phyloP scores from a whole-genome alignment of 2,329 filamentous ascomycete species.

The Orbilia brochopaga region DNA sequence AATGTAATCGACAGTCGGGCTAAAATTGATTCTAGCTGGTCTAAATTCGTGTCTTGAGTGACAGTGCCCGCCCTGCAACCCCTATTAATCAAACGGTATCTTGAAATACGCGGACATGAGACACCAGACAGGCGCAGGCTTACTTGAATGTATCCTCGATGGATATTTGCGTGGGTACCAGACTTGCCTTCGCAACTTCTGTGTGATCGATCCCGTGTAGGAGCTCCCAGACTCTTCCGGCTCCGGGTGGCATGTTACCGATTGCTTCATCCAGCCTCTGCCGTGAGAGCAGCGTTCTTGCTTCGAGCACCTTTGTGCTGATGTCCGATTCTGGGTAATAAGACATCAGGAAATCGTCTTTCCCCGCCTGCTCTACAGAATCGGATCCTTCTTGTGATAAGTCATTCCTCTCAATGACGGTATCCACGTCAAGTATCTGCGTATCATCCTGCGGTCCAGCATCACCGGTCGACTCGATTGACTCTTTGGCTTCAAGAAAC shows the following conservation, averaged over 20 bases:
- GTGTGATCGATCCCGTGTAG: slow-evolving; percentile 79
- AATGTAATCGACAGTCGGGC: slow-evolving; percentile 51
- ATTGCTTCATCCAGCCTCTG: slow-evolving; percentile 59
- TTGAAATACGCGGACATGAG: too few species aligned
- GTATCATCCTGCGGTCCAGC: not conserved
- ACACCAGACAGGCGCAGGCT: not conserved
- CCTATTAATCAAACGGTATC: slow-evolving; percentile 69
- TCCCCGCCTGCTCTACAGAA: slow-evolving; percentile 15
- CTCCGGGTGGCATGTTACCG: slow-evolving; percentile 70
- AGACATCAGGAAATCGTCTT: slow-evolving; percentile 40
- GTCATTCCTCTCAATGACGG: slow-evolving; percentile 59
- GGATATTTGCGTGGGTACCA: slow-evolving; percentile 83
- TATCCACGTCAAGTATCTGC: slow-evolving; percentile 53
- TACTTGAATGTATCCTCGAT: slow-evolving; percentile 88
- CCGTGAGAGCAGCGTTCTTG: slow-evolving; percentile 26
- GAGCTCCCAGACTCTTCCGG: slow-evolving; percentile 72
- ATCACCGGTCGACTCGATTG: slow-evolving; percentile 12
- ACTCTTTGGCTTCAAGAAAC: slow-evolving; percentile 52
- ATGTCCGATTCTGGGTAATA: slow-evolving; percentile 43
- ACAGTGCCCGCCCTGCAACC: slow-evolving; percentile 61
- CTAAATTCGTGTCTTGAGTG: slow-evolving; percentile 63
- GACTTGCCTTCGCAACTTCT: slow-evolving; percentile 73
- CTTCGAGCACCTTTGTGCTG: slow-evolving; percentile 39
- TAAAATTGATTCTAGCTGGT: slow-evolving; percentile 58
- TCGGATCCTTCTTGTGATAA: slow-evolving; percentile 25